Percentiles rank a stretch among this genome's conserved stretches.
phyloP scores from a whole-genome alignment of 1,284 basidiomycete species.

The Neotropicomus parvogracilis region DNA sequence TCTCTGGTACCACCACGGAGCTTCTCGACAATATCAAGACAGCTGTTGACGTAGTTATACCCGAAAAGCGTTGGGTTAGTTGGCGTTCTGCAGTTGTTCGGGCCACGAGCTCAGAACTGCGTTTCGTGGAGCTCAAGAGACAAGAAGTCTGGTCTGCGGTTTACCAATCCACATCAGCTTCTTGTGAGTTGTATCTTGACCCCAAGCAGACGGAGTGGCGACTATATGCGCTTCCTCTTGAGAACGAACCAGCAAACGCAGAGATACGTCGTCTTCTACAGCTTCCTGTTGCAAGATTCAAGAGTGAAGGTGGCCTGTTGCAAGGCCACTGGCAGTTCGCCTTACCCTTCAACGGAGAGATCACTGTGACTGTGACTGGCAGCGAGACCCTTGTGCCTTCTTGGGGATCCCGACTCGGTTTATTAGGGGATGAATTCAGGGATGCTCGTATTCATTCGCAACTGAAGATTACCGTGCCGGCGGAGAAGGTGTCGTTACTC shows the following conservation, averaged over 20 bases:
- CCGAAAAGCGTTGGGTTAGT: conserved; percentile 53
- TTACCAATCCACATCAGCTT: conserved; percentile 71
- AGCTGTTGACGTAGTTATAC: conserved; percentile 41
- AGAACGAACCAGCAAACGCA: conserved; percentile 73
- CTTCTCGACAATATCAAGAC: conserved; percentile 55
- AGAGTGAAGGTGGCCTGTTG: conserved; percentile 57
- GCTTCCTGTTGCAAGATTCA: conserved; percentile 76
- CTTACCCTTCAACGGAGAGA: conserved; percentile 58
- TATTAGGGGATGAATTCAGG: conserved; percentile 61
- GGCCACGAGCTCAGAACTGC: conserved; percentile 63
- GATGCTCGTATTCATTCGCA: conserved; percentile 68
- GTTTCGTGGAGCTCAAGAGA: conserved; percentile 83
- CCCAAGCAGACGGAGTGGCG: conserved; percentile 84
- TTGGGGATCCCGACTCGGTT: conserved; percentile 84
- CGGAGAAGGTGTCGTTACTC: conserved; percentile 49
- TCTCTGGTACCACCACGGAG: conserved; percentile 52
- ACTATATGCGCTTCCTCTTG: conserved; percentile 69
- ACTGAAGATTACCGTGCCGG: conserved; percentile 59
- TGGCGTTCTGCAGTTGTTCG: conserved; percentile 72
- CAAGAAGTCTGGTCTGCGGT: conserved; percentile 85
- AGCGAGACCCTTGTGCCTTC: conserved; percentile 71
- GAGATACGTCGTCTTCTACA: conserved; percentile 74
- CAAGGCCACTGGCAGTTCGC: conserved; percentile 81
- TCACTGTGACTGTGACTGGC: conserved; percentile 64
- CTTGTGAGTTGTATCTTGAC: conserved; percentile 75